Percentiles rank a stretch among this genome's conserved stretches.
These are phyloP conservation scores for Hyphodiscus sp. DNA, from an alignment of 2,329 filamentous ascomycete genomes.

Conservation along the genomic window DNA sequence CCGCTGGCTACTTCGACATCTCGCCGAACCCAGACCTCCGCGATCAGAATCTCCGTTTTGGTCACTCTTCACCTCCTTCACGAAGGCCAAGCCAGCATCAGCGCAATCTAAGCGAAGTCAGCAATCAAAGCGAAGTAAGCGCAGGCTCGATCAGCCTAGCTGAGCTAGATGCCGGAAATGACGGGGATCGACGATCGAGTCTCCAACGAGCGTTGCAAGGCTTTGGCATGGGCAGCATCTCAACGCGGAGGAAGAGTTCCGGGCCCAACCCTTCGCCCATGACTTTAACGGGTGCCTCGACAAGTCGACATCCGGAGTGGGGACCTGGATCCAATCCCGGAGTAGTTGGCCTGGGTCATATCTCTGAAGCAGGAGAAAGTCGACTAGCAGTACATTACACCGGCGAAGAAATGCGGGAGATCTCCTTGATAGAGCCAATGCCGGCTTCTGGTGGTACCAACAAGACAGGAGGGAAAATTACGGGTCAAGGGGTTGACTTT, in stretches of 20 bases:
- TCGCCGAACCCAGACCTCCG: constrained; percentile 4
- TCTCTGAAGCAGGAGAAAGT: constrained; percentile 20
- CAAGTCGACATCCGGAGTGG: constrained; percentile 1
- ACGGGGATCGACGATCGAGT: constrained; percentile 7
- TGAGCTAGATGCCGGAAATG: constrained; percentile 16
- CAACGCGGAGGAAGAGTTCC: constrained; percentile 3
- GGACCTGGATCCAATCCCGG: constrained; percentile 2
- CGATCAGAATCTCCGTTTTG: constrained; percentile 9
- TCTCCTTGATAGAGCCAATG: constrained; percentile 5
- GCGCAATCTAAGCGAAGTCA: constrained; percentile 21
- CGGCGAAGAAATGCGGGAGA: constrained; percentile 6
- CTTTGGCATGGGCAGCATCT: constrained; percentile 29
- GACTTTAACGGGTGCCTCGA: constrained; percentile 3
- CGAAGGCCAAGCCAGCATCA: constrained; percentile 17
- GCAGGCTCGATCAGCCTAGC: constrained; percentile 8
- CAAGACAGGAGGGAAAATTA: neutral
- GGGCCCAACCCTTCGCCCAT: neutral
- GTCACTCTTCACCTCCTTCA: constrained; percentile 8
- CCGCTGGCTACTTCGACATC: constrained; percentile 18
- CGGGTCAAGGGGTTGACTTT: neutral
- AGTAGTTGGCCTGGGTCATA: constrained; percentile 10
- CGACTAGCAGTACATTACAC: constrained; percentile 8
- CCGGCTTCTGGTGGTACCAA: neutral
- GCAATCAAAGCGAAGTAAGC: constrained; percentile 16
- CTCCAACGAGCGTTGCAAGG: constrained; percentile 10